Conservation (phyloP, 345 rosid genomes). For the Salix koriyanagi region DNA sequence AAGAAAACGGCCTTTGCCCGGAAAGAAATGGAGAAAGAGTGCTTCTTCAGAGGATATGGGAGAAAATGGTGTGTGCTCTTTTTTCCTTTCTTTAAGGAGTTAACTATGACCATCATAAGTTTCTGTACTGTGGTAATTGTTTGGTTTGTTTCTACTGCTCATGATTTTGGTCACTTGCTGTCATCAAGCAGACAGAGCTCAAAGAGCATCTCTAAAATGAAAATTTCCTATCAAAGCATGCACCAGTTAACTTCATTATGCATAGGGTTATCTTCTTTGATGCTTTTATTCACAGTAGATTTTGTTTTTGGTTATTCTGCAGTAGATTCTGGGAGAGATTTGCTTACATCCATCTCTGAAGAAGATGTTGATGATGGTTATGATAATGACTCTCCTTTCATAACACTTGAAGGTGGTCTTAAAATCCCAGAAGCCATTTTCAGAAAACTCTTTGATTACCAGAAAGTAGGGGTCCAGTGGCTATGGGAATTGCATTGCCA, state of each 20-base stretch:
- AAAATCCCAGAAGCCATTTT: slow-evolving; percentile 73
- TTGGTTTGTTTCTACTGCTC: neutral
- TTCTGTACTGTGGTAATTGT: neutral
- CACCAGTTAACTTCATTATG: neutral
- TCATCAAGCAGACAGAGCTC: neutral
- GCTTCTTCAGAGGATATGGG: slow-evolving; percentile 59
- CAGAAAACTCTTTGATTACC: slow-evolving; percentile 81
- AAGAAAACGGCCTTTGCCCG: slow-evolving; percentile 81
- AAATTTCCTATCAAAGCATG: neutral
- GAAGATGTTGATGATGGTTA: slow-evolving; percentile 60
- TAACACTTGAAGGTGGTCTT: slow-evolving; percentile 80
- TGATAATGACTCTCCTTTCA: slow-evolving; percentile 37
- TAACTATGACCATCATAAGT: slow-evolving; percentile 3
- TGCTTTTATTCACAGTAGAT: neutral
- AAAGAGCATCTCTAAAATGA: neutral
- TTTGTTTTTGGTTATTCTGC: slow-evolving; percentile 15
- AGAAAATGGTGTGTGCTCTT: slow-evolving; percentile 47
- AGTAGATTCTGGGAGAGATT: slow-evolving; percentile 38
- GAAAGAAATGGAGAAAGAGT: slow-evolving; percentile 71
- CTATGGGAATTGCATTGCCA: slow-evolving; percentile 99
- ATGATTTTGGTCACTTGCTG: neutral
- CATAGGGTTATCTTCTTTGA: neutral
- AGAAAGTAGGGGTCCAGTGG: slow-evolving; percentile 99
- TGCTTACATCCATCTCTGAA: slow-evolving; percentile 42
- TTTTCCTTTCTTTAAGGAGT: slow-evolving; percentile 14